Conservation (phyloP, 108 stramenopile species). For the Cyclostephanos invisitatus region DNA sequence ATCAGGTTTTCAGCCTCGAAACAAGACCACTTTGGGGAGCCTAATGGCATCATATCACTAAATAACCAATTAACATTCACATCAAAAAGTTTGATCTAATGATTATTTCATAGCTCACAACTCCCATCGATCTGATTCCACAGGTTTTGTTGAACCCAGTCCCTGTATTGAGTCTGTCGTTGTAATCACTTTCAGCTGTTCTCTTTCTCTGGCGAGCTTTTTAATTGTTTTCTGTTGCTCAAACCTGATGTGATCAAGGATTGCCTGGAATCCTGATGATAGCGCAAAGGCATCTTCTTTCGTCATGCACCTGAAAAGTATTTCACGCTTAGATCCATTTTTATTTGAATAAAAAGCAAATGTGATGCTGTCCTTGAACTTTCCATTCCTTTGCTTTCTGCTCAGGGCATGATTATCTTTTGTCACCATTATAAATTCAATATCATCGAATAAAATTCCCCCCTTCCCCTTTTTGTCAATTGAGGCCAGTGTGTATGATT, state of each 20-base stretch:
- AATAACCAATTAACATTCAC: too few relatives aligned
- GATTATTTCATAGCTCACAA: background rate
- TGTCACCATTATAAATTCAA: conserved; percentile 35
- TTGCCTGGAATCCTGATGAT: conserved; percentile 46
- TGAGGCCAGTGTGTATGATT: conserved; percentile 26
- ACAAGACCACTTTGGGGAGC: too few relatives aligned
- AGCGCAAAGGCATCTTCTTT: conserved; percentile 42
- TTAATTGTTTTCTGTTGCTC: conserved; percentile 22
- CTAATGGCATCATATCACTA: too few relatives aligned
- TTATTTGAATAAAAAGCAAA: conserved; percentile 30
- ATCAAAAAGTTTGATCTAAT: background rate
- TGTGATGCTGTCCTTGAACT: conserved; percentile 52
- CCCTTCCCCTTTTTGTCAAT: conserved; percentile 51
- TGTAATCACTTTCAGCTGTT: conserved; percentile 13
- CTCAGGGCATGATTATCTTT: conserved; percentile 40
- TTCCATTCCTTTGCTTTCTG: conserved; percentile 50
- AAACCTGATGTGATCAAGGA: conserved; percentile 33
- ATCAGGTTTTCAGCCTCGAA: too few relatives aligned
- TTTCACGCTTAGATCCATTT: conserved; percentile 38
- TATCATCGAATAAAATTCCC: conserved; percentile 35
- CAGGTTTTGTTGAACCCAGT: conserved; percentile 5
- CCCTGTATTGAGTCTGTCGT: background rate
- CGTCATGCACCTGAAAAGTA: conserved; percentile 38
- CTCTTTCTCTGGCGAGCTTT: conserved; percentile 11
- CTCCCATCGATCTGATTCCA: conserved; percentile 26